Evolutionary conservation across 768 basidiomycete genomes (phyloP).

Genomic region (Butyriboletus loyo): DNA sequence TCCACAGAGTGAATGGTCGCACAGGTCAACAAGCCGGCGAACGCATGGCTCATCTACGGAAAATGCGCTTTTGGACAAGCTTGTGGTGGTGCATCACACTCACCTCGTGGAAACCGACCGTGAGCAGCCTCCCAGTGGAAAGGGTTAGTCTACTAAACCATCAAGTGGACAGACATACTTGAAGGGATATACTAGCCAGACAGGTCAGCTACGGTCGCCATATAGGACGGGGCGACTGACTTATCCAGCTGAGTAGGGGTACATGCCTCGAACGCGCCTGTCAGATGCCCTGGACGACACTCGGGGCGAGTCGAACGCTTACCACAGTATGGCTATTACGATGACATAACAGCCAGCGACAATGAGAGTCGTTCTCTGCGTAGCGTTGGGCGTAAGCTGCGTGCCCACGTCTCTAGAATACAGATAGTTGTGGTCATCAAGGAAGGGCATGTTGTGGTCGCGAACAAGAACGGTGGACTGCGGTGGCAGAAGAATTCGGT

Average conservation of each 20-base stretch:
- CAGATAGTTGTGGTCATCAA: constrained; percentile 19
- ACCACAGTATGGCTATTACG: constrained; percentile 80
- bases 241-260: constrained; percentile 65
- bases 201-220: constrained; percentile 9
- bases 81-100: constrained; percentile 8
- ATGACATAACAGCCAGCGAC: constrained; percentile 75
- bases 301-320: constrained; percentile 20
- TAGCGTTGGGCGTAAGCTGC: constrained; percentile 60
- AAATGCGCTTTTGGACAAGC: background rate
- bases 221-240: constrained; percentile 43
- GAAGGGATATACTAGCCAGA: constrained; percentile 76
- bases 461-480: constrained; percentile 8
- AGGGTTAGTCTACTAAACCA: constrained; percentile 14
- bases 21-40: constrained; percentile 77
- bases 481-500: too few species aligned
- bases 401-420: constrained; percentile 26
- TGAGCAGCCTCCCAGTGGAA: constrained; percentile 62
- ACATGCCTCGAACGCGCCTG: constrained; percentile 57
- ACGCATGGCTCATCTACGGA: constrained; percentile 79
- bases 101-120: constrained; percentile 89
- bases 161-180: constrained; percentile 52
- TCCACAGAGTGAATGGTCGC: constrained; percentile 84
- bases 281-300: background rate
- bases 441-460: constrained; percentile 31
- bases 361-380: constrained; percentile 74